Percentiles rank a stretch among this genome's conserved stretches.
These are phyloP conservation scores for Cordyceps sp. DNA, from an alignment of 2,329 filamentous ascomycete species.

Conservation along the genomic window DNA sequence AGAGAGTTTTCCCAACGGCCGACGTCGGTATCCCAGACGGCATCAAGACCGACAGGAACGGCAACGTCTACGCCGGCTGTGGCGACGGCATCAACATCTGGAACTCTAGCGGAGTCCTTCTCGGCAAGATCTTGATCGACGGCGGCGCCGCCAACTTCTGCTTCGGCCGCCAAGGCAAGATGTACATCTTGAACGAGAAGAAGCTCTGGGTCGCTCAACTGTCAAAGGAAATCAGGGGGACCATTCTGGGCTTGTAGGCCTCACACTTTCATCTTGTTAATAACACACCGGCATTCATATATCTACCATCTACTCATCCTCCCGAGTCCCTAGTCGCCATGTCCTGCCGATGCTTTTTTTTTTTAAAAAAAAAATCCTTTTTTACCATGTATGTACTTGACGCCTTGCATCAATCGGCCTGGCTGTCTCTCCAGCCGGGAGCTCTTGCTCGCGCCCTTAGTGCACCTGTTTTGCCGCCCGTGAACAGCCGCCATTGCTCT, in stretches of 20 bases:
- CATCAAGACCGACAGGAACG: constrained; percentile 27
- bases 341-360: too few species aligned
- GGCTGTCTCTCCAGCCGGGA: too few species aligned
- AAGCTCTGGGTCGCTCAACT: constrained; percentile 19
- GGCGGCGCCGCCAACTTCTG: constrained; percentile 29
- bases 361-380: too few species aligned
- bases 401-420: too few species aligned
- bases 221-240: constrained; percentile 5
- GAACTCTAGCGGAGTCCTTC: constrained; percentile 24
- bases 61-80: constrained; percentile 31
- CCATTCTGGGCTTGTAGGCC: constrained; percentile 4
- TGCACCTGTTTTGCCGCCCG: too few species aligned
- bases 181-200: constrained; percentile 31
- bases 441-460: too few species aligned
- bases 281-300: too few species aligned
- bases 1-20: constrained; percentile 32
- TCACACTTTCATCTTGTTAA: too few species aligned
- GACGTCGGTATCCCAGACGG: constrained; percentile 27
- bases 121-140: constrained; percentile 25
- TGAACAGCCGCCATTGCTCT: too few species aligned
- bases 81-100: constrained; percentile 32
- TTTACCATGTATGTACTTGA: too few species aligned
- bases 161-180: constrained; percentile 23
- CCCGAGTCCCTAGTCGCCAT: too few species aligned
- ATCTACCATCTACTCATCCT: too few species aligned